phyloP scores from a whole-genome alignment of 164 flowering plant species.

The Malania oleifera region DNA sequence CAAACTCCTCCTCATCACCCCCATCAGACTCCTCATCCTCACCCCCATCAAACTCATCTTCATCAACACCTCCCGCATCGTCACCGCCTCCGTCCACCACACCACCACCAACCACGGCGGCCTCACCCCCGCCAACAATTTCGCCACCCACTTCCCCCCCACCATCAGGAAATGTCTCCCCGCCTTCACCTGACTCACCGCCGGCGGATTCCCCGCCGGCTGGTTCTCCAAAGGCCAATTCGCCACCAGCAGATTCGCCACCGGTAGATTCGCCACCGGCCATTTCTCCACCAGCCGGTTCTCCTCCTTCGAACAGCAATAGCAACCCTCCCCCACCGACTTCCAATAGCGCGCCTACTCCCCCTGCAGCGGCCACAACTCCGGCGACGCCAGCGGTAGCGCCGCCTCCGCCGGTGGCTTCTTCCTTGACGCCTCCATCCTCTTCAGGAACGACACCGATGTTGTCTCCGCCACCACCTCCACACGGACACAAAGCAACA shows the following conservation, averaged over 20 bases:
- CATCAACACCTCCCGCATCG: slow-evolving; percentile 7
- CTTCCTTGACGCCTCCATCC: neutral
- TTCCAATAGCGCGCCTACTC: too few species aligned
- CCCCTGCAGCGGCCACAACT: too few species aligned
- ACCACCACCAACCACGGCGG: slow-evolving; percentile 9
- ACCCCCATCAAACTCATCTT: slow-evolving; percentile 8
- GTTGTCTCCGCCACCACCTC: neutral
- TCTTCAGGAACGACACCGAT: neutral
- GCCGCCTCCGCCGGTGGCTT: neutral
- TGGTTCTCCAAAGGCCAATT: too few species aligned
- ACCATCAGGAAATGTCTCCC: neutral
- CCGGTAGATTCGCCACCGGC: too few species aligned
- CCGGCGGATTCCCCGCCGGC: too few species aligned
- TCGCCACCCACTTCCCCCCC: slow-evolving; percentile 6
- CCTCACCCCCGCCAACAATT: slow-evolving; percentile 1
- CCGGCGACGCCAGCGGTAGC: too few species aligned
- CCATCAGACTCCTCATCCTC: slow-evolving; percentile 6
- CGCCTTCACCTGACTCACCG: neutral
- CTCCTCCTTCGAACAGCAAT: too few species aligned
- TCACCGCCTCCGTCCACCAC: slow-evolving; percentile 16
- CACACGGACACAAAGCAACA: neutral
- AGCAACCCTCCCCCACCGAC: too few species aligned
- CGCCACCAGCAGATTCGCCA: too few species aligned
- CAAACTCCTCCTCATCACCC: neutral
- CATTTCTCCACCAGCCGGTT: too few species aligned